Conservation (phyloP, 2,329 filamentous ascomycete genomes). For the Ilyonectria robusta region DNA sequence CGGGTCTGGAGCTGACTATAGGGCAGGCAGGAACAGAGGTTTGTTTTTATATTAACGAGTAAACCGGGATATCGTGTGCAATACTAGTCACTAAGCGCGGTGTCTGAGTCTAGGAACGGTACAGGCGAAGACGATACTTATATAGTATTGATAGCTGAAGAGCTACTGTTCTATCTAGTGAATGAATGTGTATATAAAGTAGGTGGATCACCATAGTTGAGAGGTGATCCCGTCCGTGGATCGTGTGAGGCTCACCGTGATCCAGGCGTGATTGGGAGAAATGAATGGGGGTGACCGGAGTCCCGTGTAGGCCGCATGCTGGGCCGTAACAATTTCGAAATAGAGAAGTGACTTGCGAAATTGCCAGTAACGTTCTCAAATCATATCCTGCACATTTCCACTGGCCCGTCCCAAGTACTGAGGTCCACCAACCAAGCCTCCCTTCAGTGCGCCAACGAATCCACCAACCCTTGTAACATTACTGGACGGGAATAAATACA, state of each 20-base stretch:
- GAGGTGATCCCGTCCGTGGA: constrained; percentile 4
- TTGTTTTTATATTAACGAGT: too few species aligned
- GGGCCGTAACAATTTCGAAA: constrained; percentile 13
- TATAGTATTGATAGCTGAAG: constrained; percentile 10
- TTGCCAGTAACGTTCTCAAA: constrained; percentile 17
- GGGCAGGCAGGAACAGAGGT: too few species aligned
- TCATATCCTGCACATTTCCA: constrained; percentile 30
- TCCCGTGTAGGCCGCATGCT: constrained; percentile 13
- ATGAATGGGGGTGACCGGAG: constrained; percentile 10
- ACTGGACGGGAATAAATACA: constrained; percentile 33
- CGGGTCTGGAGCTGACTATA: too few species aligned
- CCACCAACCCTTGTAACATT: constrained; percentile 23
- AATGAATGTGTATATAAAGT: constrained; percentile 18
- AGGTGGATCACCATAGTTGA: constrained; percentile 15
- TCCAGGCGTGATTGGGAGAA: constrained; percentile 13
- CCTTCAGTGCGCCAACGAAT: constrained; percentile 30
- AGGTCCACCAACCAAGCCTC: constrained; percentile 32
- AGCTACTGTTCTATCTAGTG: constrained; percentile 10
- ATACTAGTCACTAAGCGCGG: too few species aligned
- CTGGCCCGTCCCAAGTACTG: constrained; percentile 29
- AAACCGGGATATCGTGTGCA: too few species aligned
- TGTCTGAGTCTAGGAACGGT: neutral
- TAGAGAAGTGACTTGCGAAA: constrained; percentile 14
- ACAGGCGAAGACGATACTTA: constrained; percentile 10
- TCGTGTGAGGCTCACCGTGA: constrained; percentile 6